Evolutionary conservation across 1,139 yeast species (phyloP), one percentile per base, ranked within the genome.

Genomic region (Eremothecium gossypii): DNA sequence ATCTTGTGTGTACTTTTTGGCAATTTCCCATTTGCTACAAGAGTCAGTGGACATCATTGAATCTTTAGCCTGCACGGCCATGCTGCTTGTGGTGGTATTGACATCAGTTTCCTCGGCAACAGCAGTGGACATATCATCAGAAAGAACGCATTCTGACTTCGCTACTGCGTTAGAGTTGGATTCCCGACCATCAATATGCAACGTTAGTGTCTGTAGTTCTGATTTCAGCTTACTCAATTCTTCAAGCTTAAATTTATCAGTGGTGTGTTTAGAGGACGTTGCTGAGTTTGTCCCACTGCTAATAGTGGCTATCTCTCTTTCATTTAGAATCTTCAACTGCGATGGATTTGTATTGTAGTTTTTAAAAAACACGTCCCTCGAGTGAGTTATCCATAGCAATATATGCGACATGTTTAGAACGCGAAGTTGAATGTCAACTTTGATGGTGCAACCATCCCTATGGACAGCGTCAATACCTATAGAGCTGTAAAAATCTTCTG

Each of bases 351-450:
- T 49, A n/a, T 49, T 53, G 36, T 58, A 58, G 20, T 57, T 49
- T 38, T 51, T 52, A 27, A 53, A 50, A 33, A 63, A 58, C 7
- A 65, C 59, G 29, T 63, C 61, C 52, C 86, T 73, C 1, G 94
- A 81, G 58, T 83, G 87, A 0, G 96, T 85, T n/a, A 89, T 71
- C 96, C 96, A 89, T 17, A 87, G 61, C 2, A 85, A 79, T 48
- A 74, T 72, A 4, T 78, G 69, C 28, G 76, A 77, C 14, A 67
- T 59, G 17, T 76, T 73, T 13, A 84, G 70, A 4, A 85, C 85
- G 45, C 96, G 70, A 38, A 87, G 61, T 61, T 89, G 96, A 9
- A 84, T 77, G 63, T 89, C 96, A 34, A 89, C 71, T 45, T 69
- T 73, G 8, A 87, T 63, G 1, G 53, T 44, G 23, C 74, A 68